Base-by-base conservation (phyloP, 2,329 filamentous ascomycete species). In the Alternaria gaisen region DNA sequence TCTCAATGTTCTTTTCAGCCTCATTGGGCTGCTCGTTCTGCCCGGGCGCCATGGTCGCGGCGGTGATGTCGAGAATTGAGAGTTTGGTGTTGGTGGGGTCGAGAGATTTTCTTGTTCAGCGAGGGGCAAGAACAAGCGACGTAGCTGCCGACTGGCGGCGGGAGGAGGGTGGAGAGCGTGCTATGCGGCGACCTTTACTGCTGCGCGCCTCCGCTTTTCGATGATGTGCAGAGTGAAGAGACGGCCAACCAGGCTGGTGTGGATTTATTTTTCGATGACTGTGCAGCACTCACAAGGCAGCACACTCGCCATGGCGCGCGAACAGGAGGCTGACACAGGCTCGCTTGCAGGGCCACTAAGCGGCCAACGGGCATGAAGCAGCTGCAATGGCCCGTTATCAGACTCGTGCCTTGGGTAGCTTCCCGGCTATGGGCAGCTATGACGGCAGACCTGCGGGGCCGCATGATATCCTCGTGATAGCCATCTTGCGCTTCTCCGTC, bases 1-100 rank as follows among this genome's bases (percentile, higher is more conserved):
- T 91, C 82, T 91, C 88, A 70, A 91, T 90, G 83, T 98, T 99
- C 88, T 98, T 98, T 88, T 99, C 95, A 73, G 94, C 94, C 83
- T 98, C 95, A 84, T 90, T 94, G 80, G 88, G 88, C 83, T 92
- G 89, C 59, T 71, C 74, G 58, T 74, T 68, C 64, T 72, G 72
- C 41, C 58, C 58, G 67, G 74, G 72, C 65, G 74, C 76, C 75
- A 77, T 77, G 74, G 68, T 68, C 67, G 74, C 67, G 67, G 69
- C 61, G 64, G 56, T 56, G 62, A 47, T 41, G 54, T 52, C 44
- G 32, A 63, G 32, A 61, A 61, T 61, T 56, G 60, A n/a, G 56
- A 53, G 60, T 47, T 56, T 53, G 53, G 46, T 44, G 41, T 53
- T 56, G 66, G 64, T 63, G 65, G 68, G 69, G 64, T 60, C 53